Base-by-base conservation (phyloP, 2,329 filamentous ascomycete genomes). In the Arthrobotrys conoides region DNA sequence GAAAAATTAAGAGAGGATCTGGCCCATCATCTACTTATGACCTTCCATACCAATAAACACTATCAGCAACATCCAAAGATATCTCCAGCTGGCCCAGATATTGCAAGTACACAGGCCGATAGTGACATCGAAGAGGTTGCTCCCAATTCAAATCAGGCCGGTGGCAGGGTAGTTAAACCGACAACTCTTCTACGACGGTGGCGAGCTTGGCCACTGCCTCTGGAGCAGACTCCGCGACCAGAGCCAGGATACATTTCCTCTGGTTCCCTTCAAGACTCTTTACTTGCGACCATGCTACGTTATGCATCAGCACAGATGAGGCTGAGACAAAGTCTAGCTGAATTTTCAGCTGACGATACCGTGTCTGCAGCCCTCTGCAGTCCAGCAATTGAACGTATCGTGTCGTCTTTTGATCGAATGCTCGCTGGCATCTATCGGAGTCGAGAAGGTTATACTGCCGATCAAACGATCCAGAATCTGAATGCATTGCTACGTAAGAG, bases 191-290 rank as follows among this genome's bases (percentile, higher is more conserved):
- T 24, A 49, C 68, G 57, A 36, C 46, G 67, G 18, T 79, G 76
- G 76, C 53, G 69, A 55, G 76, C 76, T 22, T 79, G 76, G 76
- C 76, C 76, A 12, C 63, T 79, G 9, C 69, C 63, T 24, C 10
- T 36, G 2, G 46, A 69, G 6, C 55, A 69, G 61, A 64, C 49
- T 14, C 68, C 76, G 33, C 69, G 69, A 33, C 46, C 57, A 16
- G 76, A 72, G 18, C 33, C 61, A n/a, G 44, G 38, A 49, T 57
- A 53, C 46, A 65, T 49, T n/a, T 55, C 68, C 48, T 27, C 67
- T 18, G 48, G 53, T 22, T 69, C 63, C 9, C 76, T 79, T 27
- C 53, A 51, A 5, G 64, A 69, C 30, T 65, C 20, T 33, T 53
- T 79, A n/a, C 27, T 65, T 24, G 57, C 69, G 14, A 53, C 36